Evolutionary conservation across 768 basidiomycete species (phyloP).

Genomic region (Hericium coralloides): DNA sequence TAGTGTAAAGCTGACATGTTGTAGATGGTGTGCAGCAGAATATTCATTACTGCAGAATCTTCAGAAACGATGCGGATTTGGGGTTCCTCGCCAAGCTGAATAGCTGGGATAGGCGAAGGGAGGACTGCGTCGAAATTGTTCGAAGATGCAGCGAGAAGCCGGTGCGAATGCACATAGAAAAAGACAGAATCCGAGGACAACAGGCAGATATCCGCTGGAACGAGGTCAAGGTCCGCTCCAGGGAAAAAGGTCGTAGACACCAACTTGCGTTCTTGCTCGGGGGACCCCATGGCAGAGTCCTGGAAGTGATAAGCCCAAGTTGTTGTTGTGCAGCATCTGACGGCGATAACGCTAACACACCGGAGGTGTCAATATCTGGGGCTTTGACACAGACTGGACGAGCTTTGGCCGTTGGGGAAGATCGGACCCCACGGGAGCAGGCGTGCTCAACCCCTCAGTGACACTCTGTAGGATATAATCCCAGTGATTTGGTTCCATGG

Average conservation of each 20-base stretch:
- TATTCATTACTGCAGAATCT: conserved; percentile 22
- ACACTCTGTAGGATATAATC: neutral
- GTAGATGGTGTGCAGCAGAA: conserved; percentile 28
- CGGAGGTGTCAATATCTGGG: neutral
- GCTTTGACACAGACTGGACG: neutral
- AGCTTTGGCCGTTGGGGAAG: neutral
- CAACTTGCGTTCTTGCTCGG: neutral
- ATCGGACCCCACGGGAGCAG: neutral
- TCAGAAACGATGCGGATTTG: conserved; percentile 21
- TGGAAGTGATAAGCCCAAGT: neutral
- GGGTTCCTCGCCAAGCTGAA: neutral
- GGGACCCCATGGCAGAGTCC: neutral
- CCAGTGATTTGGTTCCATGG: neutral
- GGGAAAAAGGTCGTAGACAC: conserved; percentile 16
- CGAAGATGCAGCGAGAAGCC: conserved; percentile 15
- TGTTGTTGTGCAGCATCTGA: neutral
- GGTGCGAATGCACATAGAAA: conserved; percentile 23
- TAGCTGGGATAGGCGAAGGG: neutral
- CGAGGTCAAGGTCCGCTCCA: conserved; percentile 6
- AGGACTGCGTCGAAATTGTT: conserved; percentile 17
- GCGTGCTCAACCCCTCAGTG: neutral
- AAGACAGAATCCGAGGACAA: conserved; percentile 21
- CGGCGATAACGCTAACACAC: neutral
- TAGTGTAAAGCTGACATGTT: conserved; percentile 18
- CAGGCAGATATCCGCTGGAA: conserved; percentile 19